Evolutionary conservation across 179 eudicot species (phyloP).

Genomic region (Vitellaria paradoxa): DNA sequence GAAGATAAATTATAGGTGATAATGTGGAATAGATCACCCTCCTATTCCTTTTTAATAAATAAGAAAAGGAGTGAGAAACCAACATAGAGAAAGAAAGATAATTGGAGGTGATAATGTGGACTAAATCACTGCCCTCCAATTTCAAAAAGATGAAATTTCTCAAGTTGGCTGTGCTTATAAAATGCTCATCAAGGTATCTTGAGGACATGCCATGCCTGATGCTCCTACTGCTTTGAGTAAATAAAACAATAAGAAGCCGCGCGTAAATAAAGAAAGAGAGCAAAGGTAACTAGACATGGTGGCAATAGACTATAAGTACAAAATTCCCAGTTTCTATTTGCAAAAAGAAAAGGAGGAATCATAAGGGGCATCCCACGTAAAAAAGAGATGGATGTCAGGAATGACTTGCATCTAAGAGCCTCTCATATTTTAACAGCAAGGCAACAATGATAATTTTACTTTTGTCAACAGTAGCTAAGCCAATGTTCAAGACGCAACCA

Average conservation of each 20-base stretch:
- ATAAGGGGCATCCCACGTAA: not conserved
- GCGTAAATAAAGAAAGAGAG: no score
- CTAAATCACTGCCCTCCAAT: not conserved
- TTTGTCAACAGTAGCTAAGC: not conserved
- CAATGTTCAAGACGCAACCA: not conserved
- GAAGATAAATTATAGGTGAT: not conserved
- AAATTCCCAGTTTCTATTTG: no score
- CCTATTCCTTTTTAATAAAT: not conserved
- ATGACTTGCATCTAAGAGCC: not conserved
- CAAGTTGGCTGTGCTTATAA: not conserved
- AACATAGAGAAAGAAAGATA: not conserved
- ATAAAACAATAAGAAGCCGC: no score
- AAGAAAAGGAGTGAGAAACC: not conserved
- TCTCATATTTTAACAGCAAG: not conserved
- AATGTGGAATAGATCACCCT: not conserved
- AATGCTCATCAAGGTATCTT: not conserved
- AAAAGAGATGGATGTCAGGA: not conserved
- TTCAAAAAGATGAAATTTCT: not conserved
- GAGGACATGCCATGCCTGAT: not conserved
- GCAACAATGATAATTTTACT: not conserved
- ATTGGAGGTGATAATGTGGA: not conserved
- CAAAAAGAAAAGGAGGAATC: no score
- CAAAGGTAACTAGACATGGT: no score
- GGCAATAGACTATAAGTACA: no score
- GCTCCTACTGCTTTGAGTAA: no score